phyloP scores from a whole-genome alignment of 2,329 filamentous ascomycete species.

The Berkeleyomyces rouxiae region DNA sequence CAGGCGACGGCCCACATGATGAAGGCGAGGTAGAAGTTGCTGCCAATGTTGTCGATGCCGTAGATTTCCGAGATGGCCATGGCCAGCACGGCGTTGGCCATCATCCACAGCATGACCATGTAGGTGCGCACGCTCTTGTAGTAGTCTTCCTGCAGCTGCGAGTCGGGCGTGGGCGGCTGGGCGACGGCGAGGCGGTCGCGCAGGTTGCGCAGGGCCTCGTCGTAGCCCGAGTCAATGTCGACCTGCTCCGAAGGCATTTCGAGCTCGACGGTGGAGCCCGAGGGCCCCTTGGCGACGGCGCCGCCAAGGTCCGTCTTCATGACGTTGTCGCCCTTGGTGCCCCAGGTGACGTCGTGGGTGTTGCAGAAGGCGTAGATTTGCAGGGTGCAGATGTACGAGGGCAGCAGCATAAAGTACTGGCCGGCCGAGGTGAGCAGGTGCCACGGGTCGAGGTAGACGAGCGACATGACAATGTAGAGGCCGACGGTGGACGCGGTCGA shows the following conservation, averaged over 20 bases:
- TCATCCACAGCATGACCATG: conserved; percentile 93
- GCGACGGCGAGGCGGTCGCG: conserved; percentile 81
- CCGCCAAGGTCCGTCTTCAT: conserved; percentile 82
- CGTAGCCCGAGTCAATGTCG: conserved; percentile 94
- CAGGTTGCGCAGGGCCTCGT: conserved; percentile 89
- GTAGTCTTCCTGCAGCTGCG: conserved; percentile 92
- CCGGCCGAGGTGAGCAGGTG: conserved; percentile 89
- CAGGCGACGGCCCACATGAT: conserved; percentile 83
- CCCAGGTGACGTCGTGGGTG: conserved; percentile 97
- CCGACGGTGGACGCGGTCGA: conserved; percentile 79
- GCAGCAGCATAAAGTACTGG: conserved; percentile 87
- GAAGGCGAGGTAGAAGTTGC: conserved; percentile 83
- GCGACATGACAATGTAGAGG: conserved; percentile 89
- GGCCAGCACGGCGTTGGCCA: conserved; percentile 76
- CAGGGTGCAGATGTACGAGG: conserved; percentile 87
- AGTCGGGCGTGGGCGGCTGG: conserved; percentile 42
- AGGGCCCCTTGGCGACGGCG: conserved; percentile 51
- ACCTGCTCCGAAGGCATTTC: conserved; percentile 98
- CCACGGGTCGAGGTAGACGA: conserved; percentile 95
- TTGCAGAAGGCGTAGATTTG: conserved; percentile 99
- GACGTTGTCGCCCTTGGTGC: conserved; percentile 95
- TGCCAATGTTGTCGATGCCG: conserved; percentile 48
- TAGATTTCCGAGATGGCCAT: conserved; percentile 90
- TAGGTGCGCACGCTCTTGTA: conserved; percentile 95
- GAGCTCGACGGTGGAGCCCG: conserved; percentile 61